Base-by-base conservation (phyloP, 2,329 filamentous ascomycete genomes). In the Parafenestella ontariensis region DNA sequence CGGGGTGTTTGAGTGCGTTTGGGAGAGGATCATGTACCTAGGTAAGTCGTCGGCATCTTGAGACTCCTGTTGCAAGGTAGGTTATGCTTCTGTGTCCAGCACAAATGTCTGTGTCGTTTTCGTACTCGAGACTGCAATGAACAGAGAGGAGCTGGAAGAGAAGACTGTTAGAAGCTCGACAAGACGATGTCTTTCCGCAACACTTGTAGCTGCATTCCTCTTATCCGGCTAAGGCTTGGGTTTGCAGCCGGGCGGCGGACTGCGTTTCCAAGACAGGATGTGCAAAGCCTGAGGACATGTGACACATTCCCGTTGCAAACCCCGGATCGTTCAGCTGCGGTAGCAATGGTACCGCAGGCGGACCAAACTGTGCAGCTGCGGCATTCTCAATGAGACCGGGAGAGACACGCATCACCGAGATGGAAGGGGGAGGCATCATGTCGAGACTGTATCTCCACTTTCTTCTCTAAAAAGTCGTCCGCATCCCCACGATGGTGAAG, bases 181-280 rank as follows among this genome's bases (percentile, higher is more conserved):
- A 28, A 23, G 39, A 41, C 18, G 31, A 46, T 18, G 34, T 21
- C 39, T 28, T 46, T n/a, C n/a, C 20, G 9, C 5, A 20, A 44
- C 28, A 17, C 24, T 23, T 36, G 48, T 43, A 48, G 41, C 41
- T 43, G 37, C 46, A 46, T 24, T 18, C 46, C 45, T 52, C 51
- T 58, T 54, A 49, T 51, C 48, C 50, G 42, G 50, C 54, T 51
- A 51, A 54, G 46, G 21, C 18, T n/a, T 37, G 42, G 31, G 46
- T n/a, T 54, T 10, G 51, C 54, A 42, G 46, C 24, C 23, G 46
- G 23, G 31, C 28, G 40, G n/a, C 23, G 13, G 13, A 23, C 39
- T 36, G 26, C 41, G 43, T 39, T 46, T 23, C 40, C 29, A 49
- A 20, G 51, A 42, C 39, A 54, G 50, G 50, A 39, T 58, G 31